Evolutionary conservation across 2,329 filamentous ascomycete genomes (phyloP).

Genomic region (Chrysoporthe austroafricana): DNA sequence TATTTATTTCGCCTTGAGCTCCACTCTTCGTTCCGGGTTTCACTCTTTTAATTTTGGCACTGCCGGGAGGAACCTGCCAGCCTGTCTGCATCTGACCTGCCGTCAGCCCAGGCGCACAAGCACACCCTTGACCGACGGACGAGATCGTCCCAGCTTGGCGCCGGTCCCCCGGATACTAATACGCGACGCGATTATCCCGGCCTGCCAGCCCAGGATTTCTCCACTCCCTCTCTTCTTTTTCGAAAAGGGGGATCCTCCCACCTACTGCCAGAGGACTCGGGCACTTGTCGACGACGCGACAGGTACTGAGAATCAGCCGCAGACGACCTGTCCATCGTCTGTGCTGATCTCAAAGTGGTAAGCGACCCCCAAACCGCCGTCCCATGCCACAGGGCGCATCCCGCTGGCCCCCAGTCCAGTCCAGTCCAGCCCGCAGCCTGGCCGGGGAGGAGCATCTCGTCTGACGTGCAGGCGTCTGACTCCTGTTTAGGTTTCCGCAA

Average conservation of each 20-base stretch:
- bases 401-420: slow-evolving; percentile 5
- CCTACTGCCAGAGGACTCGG: slow-evolving; percentile 29
- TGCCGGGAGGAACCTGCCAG: slow-evolving; percentile 3
- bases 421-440: not conserved
- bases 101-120: slow-evolving; percentile 1
- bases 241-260: slow-evolving; percentile 15
- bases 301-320: slow-evolving; percentile 57
- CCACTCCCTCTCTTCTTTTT: slow-evolving; percentile 23
- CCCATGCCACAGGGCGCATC: slow-evolving; percentile 12
- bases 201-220: slow-evolving; percentile 20
- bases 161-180: slow-evolving; percentile 20
- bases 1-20: not conserved
- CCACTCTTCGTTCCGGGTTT: slow-evolving; percentile 3
- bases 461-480: slow-evolving; percentile 29
- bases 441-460: slow-evolving; percentile 1
- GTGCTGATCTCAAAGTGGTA: slow-evolving; percentile 63
- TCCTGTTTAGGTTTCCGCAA: slow-evolving; percentile 45
- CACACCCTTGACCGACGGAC: slow-evolving; percentile 10
- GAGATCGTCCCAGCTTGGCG: slow-evolving; percentile 15
- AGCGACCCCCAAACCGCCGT: slow-evolving; percentile 35
- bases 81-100: slow-evolving; percentile 11
- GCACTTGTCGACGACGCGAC: slow-evolving; percentile 28
- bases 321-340: slow-evolving; percentile 63
- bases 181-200: slow-evolving; percentile 30
- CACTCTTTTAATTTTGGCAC: slow-evolving; percentile 4